These are phyloP conservation scores for Pouteria campechiana DNA, from an alignment of 179 eudicot species.

Conservation along the genomic window DNA sequence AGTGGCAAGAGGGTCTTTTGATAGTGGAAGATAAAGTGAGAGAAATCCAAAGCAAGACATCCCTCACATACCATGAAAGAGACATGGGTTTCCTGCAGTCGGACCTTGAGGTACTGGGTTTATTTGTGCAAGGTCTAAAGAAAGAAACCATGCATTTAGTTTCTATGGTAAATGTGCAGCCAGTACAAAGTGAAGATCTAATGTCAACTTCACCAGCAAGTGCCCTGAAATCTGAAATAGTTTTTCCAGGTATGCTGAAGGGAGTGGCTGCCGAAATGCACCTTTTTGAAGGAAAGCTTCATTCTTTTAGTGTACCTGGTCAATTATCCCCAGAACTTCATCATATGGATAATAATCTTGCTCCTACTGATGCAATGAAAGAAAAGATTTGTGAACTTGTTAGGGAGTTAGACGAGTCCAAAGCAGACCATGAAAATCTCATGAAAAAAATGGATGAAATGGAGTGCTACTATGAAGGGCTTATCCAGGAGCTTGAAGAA, in stretches of 20 bases:
- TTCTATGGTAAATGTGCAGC: constrained; percentile 8
- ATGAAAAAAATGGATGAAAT: constrained; percentile 81
- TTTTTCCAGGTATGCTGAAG: constrained; percentile 24
- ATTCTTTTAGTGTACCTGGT: constrained; percentile 33
- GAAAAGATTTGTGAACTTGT: constrained; percentile 60
- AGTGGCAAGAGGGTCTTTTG: constrained; percentile 38
- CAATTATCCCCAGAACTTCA: constrained; percentile 32
- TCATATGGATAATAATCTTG: no score
- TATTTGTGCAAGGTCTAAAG: constrained; percentile 41
- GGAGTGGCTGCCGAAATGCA: constrained; percentile 66
- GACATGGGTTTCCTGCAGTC: constrained; percentile 40
- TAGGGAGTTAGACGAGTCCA: constrained; percentile 72
- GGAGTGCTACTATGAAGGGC: constrained; percentile 97
- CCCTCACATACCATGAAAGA: constrained; percentile 37
- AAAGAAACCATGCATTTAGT: constrained; percentile 26
- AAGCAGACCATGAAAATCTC: constrained; percentile 56
- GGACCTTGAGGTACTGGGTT: constrained; percentile 54
- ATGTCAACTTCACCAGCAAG: constrained; percentile 12
- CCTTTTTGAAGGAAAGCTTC: constrained; percentile 71
- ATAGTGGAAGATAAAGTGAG: constrained; percentile 49
- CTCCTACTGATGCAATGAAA: constrained; percentile 52
- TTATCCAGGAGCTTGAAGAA: constrained; percentile 91
- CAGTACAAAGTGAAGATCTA: constrained; percentile 11
- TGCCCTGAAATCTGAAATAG: constrained; percentile 17
- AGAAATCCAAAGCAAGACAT: constrained; percentile 57